Evolutionary conservation across 768 basidiomycete species (phyloP), one percentile per base, ranked within the genome.

Genomic region (Phaffia tasmanica): DNA sequence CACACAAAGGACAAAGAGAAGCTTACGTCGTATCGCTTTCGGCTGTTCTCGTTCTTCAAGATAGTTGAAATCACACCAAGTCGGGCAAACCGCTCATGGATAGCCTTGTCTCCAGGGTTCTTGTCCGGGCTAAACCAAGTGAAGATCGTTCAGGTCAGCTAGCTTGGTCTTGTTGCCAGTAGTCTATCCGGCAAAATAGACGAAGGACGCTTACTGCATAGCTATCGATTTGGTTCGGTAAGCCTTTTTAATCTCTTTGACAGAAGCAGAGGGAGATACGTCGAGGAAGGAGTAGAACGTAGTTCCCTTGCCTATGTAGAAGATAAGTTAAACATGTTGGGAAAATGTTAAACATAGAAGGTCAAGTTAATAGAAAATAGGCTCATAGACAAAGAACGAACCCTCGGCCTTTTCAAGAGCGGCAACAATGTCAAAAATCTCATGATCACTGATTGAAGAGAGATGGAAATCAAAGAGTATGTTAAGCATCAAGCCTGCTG

Each of bases 241-340:
- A 4, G 93, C 90, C 75, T 87, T 89, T 59, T 82, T 82, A 71
- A 98, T 89, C 70, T 94, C 89, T 30, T 81, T 19, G 84, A 79
- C 0, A 4, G 70, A 63, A 3, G 92, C 93, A 0, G 85, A 84
- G 4, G 84, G 77, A 2, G 88, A 79, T 0, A 95, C 83, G 66
- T 87, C 86, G 54, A 99, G 79, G 85, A 87, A 94, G 15, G 89
- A 89, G 79, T 99, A 99, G 79, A 98, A 99, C 0, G 85, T 88
- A n/a, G 87, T 89, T 42, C 86, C 89, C 74, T 87, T 92, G 69
- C 86, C 86, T 85, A 72, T 60, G 30, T 30, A 58, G 55, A 30
- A 15, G 53, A 57, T 29, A 35, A 19, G 57, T 18, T 19, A 27
- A 3, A 21, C 21, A 16, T 64, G 32, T 27, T 35, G 35, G 42